A percentile compares a stretch with the other conserved stretches of the same genome.
Conservation (phyloP, 2,329 filamentous ascomycete species). For the Pyrenochaeta sp. region DNA sequence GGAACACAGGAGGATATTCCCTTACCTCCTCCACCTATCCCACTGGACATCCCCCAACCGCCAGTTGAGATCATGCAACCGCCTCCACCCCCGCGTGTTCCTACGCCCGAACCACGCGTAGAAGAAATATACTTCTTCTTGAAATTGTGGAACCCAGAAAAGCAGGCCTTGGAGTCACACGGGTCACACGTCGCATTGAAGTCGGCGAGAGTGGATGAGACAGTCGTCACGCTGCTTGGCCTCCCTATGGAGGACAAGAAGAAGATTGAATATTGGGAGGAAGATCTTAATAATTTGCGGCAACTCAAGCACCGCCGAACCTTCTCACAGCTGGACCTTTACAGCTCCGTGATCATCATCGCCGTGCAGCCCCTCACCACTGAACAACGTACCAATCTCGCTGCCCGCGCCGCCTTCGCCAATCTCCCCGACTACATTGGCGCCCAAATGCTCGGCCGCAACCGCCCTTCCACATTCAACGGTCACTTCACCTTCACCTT, state of each 20-base stretch:
- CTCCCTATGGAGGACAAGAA: conserved; percentile 42
- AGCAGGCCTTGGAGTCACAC: conserved; percentile 40
- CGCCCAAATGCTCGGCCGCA: conserved; percentile 49
- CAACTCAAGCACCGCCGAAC: conserved; percentile 40
- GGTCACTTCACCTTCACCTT: conserved; percentile 61
- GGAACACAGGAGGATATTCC: conserved; percentile 42
- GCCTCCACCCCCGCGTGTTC: conserved; percentile 26
- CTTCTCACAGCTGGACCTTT: conserved; percentile 42
- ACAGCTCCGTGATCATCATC: conserved; percentile 45
- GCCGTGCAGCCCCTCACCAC: conserved; percentile 31
- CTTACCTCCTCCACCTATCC: conserved; percentile 33
- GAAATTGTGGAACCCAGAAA: conserved; percentile 49
- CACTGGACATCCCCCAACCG: conserved; percentile 20
- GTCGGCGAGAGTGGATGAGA: conserved; percentile 44
- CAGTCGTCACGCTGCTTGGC: conserved; percentile 37
- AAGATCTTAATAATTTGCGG: conserved; percentile 40
- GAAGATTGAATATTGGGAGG: conserved; percentile 60
- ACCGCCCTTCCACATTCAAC: conserved; percentile 52
- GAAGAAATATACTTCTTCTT: conserved; percentile 52
- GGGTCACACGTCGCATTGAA: conserved; percentile 43
- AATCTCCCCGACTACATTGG: conserved; percentile 53
- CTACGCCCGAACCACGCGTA: conserved; percentile 30
- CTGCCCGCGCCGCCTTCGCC: conserved; percentile 43
- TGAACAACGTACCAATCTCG: conserved; percentile 39
- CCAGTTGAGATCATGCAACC: conserved; percentile 22